Evolutionary conservation across 257 asterid species (phyloP), one percentile per base, ranked within the genome.

Genomic region (Nyctanthes arbortristis): DNA sequence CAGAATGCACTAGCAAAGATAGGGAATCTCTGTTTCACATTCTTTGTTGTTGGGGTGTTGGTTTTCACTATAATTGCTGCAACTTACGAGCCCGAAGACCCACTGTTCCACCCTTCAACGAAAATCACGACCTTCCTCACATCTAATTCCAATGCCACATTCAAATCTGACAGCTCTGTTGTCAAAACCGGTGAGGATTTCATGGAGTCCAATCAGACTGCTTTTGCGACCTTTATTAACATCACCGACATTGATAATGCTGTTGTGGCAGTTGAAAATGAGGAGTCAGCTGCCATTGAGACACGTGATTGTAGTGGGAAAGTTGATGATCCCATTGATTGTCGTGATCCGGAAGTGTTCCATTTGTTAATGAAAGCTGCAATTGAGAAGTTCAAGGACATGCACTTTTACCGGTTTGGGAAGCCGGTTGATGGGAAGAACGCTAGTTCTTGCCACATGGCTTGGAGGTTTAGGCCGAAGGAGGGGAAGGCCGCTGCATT

Each of bases 181-280:
- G 88, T 93, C 10, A 87, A 80, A 81, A 93, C 98, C 25, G 98
- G 98, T 29, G 97, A 93, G 92, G 97, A 93, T 74, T 93, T 93
- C 62, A 88, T 90, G 55, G 75, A 82, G 34, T 62, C 82, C 33
- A 86, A 93, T 73, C 97, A 90, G 77, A 90, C 96, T 0, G 96
- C 80, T 4, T 90, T 93, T 29, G 84, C 72, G 2, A 60, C 90
- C 7, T 85, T 88, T 66, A 84, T 90, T 31, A 93, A 93, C 86
- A 74, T 93, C 11, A 87, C 90, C 1, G 98, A 90, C 78, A 92
- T 90, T 34, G 98, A 87, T 47, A 39, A 73, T 5, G 85, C 77
- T 47, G 72, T 37, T 0, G 66, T 29, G 2, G 70, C 22, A 58
- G 31, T 37, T 34, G 73, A 58, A 29, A 34, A 55, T 0, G 75